Base-by-base conservation (phyloP, 169 alveolate species). In the Cryptosporidium meleagridis region DNA sequence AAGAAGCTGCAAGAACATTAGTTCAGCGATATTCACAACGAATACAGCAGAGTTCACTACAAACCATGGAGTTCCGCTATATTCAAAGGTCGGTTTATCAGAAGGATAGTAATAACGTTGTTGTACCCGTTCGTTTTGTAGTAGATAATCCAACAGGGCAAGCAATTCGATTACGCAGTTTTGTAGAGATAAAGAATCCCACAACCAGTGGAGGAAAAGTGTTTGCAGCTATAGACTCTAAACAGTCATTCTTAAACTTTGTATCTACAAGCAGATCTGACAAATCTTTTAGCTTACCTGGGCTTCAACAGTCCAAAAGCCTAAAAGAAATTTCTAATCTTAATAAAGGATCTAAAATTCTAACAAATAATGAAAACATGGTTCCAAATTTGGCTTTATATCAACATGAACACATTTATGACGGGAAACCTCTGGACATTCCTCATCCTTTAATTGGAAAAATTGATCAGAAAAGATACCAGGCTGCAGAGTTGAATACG, bases 91-190 rank as follows among this genome's bases (percentile, higher is more conserved):
- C 85, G 5, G 91, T 85, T 4, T 62, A 84, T n/a, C 68, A 58
- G 10, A 85, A 85, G 44, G 91, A 70, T 37, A 85, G 85, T 44
- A 85, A 85, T 51, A 84, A 85, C 53, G 86, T 62, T 3, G 69
- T 73, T 39, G 87, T 86, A 37, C 93, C 93, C 7, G 41, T 86
- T 21, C 91, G 94, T 5, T 39, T 92, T 26, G 91, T 87, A 8
- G 69, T 87, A 6, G 92, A 86, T 53, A 92, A 87, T 31, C 94
- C 93, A 21, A 86, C 94, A 33, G 92, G 92, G 29, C 94, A 87
- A 67, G 67, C 92, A 23, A 65, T 87, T 44, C 85, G 94, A 29
- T 21, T 73, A 41, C 70, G 93, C 21, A 72, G 84, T 53, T 87
- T 61, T 51, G 91, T 87, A 8, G 93, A 87, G n/a, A 67, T 87